Conservation (phyloP, 139 green algal genomes). For the Picochlorum sp. region DNA sequence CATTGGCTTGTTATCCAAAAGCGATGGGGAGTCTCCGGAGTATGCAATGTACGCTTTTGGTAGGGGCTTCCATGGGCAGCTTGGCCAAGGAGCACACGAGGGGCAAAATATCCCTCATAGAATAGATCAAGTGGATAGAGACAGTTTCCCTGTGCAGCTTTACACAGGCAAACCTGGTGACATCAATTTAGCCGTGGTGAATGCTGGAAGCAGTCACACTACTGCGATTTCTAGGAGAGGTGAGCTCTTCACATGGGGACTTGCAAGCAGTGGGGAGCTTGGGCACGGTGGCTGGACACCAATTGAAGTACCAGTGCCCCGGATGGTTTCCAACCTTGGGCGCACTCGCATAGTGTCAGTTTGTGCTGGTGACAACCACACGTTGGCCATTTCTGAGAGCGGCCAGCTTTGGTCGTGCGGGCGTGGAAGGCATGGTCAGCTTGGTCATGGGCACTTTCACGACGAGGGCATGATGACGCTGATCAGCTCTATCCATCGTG, state of each 20-base stretch:
- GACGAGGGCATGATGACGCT: constrained; percentile 38
- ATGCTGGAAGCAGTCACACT: constrained; percentile 45
- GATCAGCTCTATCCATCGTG: constrained; percentile 16
- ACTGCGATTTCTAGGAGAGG: constrained; percentile 47
- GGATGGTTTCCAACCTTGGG: constrained; percentile 14
- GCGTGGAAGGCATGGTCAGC: constrained; percentile 35
- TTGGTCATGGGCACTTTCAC: constrained; percentile 42
- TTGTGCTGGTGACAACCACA: constrained; percentile 57
- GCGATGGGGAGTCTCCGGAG: constrained; percentile 9
- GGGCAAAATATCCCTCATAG: constrained; percentile 8
- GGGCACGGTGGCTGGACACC: constrained; percentile 50
- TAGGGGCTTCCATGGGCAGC: constrained; percentile 74
- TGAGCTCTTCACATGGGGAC: constrained; percentile 67
- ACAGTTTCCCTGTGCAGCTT: constrained; percentile 4
- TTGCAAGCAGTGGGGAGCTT: constrained; percentile 63
- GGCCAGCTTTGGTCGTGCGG: constrained; percentile 67
- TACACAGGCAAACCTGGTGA: constrained; percentile 7
- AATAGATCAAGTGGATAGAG: constrained; percentile 33
- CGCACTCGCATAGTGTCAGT: constrained; percentile 56
- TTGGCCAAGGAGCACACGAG: constrained; percentile 41
- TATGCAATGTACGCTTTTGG: constrained; percentile 18
- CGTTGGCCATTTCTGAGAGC: constrained; percentile 55
- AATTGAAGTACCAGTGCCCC: constrained; percentile 39
- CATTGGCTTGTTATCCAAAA: constrained; percentile 24
- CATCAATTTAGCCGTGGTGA: constrained; percentile 50